Evolutionary conservation across 345 rosid genomes (phyloP), one percentile per base, ranked within the genome.

Genomic region (Syzygium jambos): DNA sequence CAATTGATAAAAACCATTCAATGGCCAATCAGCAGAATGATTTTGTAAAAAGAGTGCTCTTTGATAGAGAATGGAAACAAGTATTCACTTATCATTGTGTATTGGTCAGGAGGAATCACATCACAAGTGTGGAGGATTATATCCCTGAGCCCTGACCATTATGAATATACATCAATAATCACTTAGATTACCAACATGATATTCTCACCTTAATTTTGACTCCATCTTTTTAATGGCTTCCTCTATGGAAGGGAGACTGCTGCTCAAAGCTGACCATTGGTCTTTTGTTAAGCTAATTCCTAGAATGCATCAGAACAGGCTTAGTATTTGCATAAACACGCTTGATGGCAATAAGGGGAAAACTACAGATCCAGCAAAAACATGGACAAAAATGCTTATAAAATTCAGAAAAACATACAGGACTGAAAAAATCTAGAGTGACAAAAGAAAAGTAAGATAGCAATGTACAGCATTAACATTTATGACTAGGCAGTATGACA

Each of bases 191-290:
- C 19, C 77, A 56, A 49, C n/a, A 41, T 57, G 85, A 55, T 52
- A 85, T 30, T 80, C 92, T 92, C 89, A 96, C 99, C 93, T 93
- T 84, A 88, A 43, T 54, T 90, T 94, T 25, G 95, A 89, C 87
- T 94, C 89, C 92, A 93, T 87, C 86, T 92, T 91, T 83, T 56
- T 41, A 65, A 96, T 87, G 51, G 93, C 95, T 84, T 91, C 96
- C 68, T 96, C 94, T 87, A 95, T 93, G 19, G 94, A 91, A 88
- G 95, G 86, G 41, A 95, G 83, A 90, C 84, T 93, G 65, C 86
- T 90, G 91, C 90, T 95, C 59, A 96, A 87, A 43, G 90, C 84
- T 84, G 88, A 88, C 96, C 98, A 95, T 83, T 94, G 94, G 29
- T 93, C 94, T 65, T 87, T 68, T 34, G 93, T 46, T 88, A 96